Evolutionary conservation across 225 moss, liverwort and hornwort genomes (phyloP).

Genomic region (Marchantia polymorpha): DNA sequence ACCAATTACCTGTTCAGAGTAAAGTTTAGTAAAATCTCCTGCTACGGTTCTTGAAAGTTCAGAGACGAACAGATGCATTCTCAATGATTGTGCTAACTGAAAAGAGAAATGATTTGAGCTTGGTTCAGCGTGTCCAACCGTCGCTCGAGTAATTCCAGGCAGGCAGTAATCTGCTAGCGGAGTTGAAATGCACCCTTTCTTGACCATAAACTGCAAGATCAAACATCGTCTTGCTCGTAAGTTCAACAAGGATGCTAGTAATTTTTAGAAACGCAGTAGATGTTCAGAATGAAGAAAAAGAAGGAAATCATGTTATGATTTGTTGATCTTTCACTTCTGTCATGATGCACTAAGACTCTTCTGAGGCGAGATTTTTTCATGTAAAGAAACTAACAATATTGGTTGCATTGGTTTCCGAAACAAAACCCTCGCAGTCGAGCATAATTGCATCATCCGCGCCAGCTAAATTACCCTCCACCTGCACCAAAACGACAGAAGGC

Average conservation of each 20-base stretch:
- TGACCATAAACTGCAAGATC: slow-evolving; percentile 80
- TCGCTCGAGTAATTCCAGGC: slow-evolving; percentile 86
- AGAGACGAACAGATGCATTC: background rate
- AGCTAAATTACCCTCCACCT: slow-evolving; percentile 89
- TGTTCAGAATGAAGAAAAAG: too few relatives aligned
- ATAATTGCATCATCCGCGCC: slow-evolving; percentile 83
- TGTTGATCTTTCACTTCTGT: too few relatives aligned
- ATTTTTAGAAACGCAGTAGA: background rate
- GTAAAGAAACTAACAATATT: slow-evolving; percentile 59
- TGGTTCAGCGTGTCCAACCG: slow-evolving; percentile 34
- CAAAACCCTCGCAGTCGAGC: slow-evolving; percentile 91
- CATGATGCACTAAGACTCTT: background rate
- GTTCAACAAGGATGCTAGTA: background rate
- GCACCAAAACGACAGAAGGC: slow-evolving; percentile 28
- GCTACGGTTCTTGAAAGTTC: background rate
- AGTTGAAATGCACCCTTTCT: slow-evolving; percentile 77
- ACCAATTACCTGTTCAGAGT: slow-evolving; percentile 51
- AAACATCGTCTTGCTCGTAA: background rate
- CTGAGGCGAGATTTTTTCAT: background rate
- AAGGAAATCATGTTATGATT: too few relatives aligned
- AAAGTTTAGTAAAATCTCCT: too few relatives aligned
- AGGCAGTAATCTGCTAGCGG: slow-evolving; percentile 81
- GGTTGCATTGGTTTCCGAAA: slow-evolving; percentile 90
- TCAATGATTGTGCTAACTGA: background rate
- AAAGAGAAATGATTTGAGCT: background rate